Evolutionary conservation across 306 rosid genomes (phyloP).

Genomic region (Cyamopsis tetragonoloba): DNA sequence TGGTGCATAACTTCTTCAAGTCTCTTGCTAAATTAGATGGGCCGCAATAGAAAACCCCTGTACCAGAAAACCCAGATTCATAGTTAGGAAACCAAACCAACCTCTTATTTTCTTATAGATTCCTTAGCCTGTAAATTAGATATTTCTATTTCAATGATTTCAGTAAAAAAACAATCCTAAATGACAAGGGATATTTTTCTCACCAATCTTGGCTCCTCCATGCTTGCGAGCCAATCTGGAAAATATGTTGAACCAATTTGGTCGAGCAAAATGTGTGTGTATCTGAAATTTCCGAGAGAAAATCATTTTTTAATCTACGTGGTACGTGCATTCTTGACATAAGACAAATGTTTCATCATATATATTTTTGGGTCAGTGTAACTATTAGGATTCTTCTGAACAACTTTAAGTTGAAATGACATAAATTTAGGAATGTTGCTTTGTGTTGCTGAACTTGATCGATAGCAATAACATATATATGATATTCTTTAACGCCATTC

Average conservation of each 20-base stretch:
- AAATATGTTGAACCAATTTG: conserved; percentile 76
- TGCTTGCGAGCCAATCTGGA: conserved; percentile 65
- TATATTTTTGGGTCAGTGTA: not conserved
- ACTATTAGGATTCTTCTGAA: not conserved
- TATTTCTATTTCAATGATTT: not conserved
- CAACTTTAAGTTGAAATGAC: not conserved
- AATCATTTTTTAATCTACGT: not conserved
- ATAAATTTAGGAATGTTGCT: not conserved
- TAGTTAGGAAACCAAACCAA: conserved; percentile 9
- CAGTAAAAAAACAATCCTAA: not conserved
- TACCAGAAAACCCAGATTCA: conserved; percentile 17
- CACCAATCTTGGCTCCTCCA: conserved; percentile 70
- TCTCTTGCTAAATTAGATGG: conserved; percentile 63
- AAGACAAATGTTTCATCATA: not conserved
- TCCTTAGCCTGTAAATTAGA: not conserved
- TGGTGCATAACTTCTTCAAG: conserved; percentile 62
- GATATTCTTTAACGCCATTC: not conserved
- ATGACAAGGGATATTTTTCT: conserved; percentile 21
- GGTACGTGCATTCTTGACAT: not conserved
- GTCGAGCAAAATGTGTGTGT: conserved; percentile 69
- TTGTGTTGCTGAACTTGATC: not conserved
- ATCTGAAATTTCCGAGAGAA: conserved; percentile 43
- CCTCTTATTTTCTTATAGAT: not conserved
- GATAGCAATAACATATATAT: not conserved
- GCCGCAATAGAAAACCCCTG: conserved; percentile 92